These are phyloP conservation scores for Luffa acutangula DNA, from an alignment of 306 rosid species.

Conservation along the genomic window DNA sequence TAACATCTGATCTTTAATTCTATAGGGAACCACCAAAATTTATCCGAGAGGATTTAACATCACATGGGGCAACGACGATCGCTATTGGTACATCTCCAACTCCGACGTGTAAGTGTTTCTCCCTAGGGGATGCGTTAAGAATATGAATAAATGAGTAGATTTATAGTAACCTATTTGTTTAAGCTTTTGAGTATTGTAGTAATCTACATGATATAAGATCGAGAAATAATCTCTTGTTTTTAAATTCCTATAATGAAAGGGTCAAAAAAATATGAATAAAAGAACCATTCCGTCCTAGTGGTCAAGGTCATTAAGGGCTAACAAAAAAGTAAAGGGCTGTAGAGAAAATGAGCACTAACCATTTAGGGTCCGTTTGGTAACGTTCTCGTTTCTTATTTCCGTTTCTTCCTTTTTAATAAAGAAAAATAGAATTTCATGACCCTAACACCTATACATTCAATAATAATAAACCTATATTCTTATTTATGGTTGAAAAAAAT, in stretches of 20 bases:
- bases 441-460: too few species aligned
- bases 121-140: not conserved
- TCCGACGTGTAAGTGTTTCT: not conserved
- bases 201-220: not conserved
- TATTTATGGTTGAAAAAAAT: too few species aligned
- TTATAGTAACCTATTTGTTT: not conserved
- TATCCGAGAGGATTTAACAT: not conserved
- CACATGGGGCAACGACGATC: constrained; percentile 7
- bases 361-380: too few species aligned
- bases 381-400: too few species aligned
- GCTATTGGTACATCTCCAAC: not conserved
- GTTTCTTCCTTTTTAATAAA: too few species aligned
- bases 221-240: not conserved
- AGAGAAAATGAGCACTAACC: too few species aligned
- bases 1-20: not conserved
- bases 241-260: not conserved
- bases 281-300: too few species aligned
- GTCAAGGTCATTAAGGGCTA: too few species aligned
- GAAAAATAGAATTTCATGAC: too few species aligned
- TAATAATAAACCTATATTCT: too few species aligned
- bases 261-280: too few species aligned
- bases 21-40: not conserved
- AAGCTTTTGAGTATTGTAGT: not conserved
- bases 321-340: too few species aligned
- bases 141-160: not conserved